Base-by-base conservation (phyloP, 176 grass and related monocot genomes). In the Lolium perenne region DNA sequence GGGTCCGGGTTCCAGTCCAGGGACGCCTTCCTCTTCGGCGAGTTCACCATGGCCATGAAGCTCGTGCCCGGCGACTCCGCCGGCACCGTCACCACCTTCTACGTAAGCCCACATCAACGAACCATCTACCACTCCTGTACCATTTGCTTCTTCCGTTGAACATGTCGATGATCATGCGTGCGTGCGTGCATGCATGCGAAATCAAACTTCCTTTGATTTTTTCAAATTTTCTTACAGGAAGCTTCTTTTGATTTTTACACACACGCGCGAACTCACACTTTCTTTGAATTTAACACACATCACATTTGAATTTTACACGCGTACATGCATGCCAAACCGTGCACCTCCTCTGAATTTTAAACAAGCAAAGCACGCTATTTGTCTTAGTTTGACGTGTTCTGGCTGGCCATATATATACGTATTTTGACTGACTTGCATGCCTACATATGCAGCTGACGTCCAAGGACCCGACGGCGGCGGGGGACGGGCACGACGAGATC, bases 11-110 rank as follows among this genome's bases (percentile, higher is more conserved):
- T 94, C 54, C 53, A 38, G 71, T 92, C 93, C 78, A 82, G 46
- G 65, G 77, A 76, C 72, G 69, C 85, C 77, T 92, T 89, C 76
- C 81, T 88, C 29, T 92, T 88, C 58, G 93, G 90, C 8, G 63
- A 77, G 87, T 66, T 86, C 81, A 85, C 56, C 71, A 92, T 92
- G 81, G 45, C 79, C 70, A 90, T 90, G 38, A 94, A 90, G 63
- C 92, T 94, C 72, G 84, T 90, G 10, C 41, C 67, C 0, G 92
- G 92, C 10, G 88, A 92, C 77, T 92, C 90, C 6, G 73, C 87
- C 11, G 92, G 92, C 51, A 87, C 81, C 1, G 87, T 90, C 26
- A 78, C 92, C 4, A 89, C 89, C 13, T 91, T 89, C 57, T 94
- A 93, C 69, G 69, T 74, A 83, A 47, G 67, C n/a, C 14, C 51